Evolutionary conservation across 2,329 filamentous ascomycete species (phyloP), one percentile per base, ranked within the genome.

Genomic region (Alternaria burnsii): DNA sequence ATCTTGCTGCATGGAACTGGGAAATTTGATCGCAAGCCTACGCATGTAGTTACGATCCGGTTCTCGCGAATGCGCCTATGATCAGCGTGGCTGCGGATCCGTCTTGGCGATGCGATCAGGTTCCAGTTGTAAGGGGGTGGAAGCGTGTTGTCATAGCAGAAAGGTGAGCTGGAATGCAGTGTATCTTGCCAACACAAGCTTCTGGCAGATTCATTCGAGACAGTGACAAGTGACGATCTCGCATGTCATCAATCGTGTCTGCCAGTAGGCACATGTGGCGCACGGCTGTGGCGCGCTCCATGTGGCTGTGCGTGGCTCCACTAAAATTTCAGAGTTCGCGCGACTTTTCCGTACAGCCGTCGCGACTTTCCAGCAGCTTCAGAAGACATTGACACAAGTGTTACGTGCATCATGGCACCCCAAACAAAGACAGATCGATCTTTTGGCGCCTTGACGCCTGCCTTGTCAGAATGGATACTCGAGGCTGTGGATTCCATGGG

Each of bases 401-500:
- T 40, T 30, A 12, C 47, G 32, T 38, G 22, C 14, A 57, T 46
- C 12, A 79, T 79, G 77, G 74, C 75, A 10, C 75, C 77, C 7
- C 71, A 77, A 48, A 52, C 67, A 8, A 77, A 73, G 54, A 52
- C 67, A 32, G 72, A 76, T 42, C 81, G 87, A 67, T 82, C 86
- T 28, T 94, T 91, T 88, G 87, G 90, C 71, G 87, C 86, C 14
- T 82, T 93, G 55, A 90, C 86, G 1, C 90, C 91, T 16, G 81
- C 89, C 6, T 81, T 93, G 32, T 91, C 90, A 61, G 85, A 90
- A 87, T 98, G 94, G 93, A 88, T 95, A 58, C 83, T 95, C 55
- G 92, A 96, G 67, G 93, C 93, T 60, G 89, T 96, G 50, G 85
- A 88, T 51, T 88, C 89, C 66, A 94, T 95, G 89, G 92, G 93